Evolutionary conservation across 2,329 filamentous ascomycete species (phyloP).

Genomic region (Trichoderma sp.): DNA sequence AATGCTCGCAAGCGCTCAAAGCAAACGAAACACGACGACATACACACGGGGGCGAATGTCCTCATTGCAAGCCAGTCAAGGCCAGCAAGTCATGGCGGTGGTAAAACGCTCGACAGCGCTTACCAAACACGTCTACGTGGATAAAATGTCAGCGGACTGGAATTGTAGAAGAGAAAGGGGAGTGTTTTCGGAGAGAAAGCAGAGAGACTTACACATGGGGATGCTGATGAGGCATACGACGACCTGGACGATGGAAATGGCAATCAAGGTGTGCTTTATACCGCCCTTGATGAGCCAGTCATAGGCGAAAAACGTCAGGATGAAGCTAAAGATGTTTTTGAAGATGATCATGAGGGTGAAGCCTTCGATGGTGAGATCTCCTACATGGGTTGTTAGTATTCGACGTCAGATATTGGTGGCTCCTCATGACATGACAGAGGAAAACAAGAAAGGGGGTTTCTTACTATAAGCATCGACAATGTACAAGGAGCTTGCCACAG

Average conservation of each 20-base stretch:
- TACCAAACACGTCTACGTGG: slow-evolving; percentile 69
- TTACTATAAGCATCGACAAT: slow-evolving; percentile 88
- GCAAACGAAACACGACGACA: background rate
- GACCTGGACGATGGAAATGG: slow-evolving; percentile 73
- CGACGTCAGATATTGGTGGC: too few species aligned
- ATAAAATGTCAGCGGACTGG: background rate
- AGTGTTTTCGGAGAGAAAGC: background rate
- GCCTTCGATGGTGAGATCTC: slow-evolving; percentile 77
- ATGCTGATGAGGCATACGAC: slow-evolving; percentile 71
- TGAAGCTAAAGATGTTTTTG: slow-evolving; percentile 91
- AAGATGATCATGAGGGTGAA: slow-evolving; percentile 90
- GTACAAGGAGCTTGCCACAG: slow-evolving; percentile 81
- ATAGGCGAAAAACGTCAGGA: slow-evolving; percentile 78
- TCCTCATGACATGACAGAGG: background rate
- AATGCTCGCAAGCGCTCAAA: background rate
- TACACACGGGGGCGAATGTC: background rate
- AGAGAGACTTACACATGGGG: slow-evolving; percentile 68
- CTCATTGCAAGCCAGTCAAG: slow-evolving; percentile 31
- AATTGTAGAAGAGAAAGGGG: background rate
- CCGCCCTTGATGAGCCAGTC: slow-evolving; percentile 72
- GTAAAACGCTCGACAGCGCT: slow-evolving; percentile 72
- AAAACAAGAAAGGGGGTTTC: slow-evolving; percentile 26
- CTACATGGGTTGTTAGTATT: slow-evolving; percentile 38
- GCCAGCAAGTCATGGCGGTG: slow-evolving; percentile 68
- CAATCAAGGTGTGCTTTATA: slow-evolving; percentile 62